Conservation (phyloP, 2,329 filamentous ascomycete species). For the Calonectria ilicicola region DNA sequence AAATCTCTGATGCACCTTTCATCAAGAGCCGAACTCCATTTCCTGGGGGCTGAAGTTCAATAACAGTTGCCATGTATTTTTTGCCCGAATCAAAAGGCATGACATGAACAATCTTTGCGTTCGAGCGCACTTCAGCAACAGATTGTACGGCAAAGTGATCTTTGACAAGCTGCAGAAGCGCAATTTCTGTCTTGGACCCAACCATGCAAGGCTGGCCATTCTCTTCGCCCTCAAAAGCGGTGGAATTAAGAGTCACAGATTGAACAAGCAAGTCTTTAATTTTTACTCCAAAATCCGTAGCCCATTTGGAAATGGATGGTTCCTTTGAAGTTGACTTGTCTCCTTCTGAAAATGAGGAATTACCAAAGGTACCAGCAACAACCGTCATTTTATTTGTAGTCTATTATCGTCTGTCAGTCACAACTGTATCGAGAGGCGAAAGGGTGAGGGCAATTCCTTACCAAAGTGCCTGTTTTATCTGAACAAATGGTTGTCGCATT, state of each 20-base stretch:
- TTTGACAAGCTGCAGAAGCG: slow-evolving; percentile 60
- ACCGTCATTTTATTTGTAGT: slow-evolving; percentile 46
- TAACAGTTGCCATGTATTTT: slow-evolving; percentile 67
- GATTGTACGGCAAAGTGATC: slow-evolving; percentile 61
- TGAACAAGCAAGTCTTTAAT: slow-evolving; percentile 53
- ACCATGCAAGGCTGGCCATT: slow-evolving; percentile 57
- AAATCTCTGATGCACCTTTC: slow-evolving; percentile 68
- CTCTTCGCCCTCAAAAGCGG: slow-evolving; percentile 65
- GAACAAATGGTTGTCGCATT: slow-evolving; percentile 81
- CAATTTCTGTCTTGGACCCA: slow-evolving; percentile 67
- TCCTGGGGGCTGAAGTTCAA: slow-evolving; percentile 52
- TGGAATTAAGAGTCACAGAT: slow-evolving; percentile 66
- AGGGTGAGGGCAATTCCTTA: background rate
- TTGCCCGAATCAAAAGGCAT: slow-evolving; percentile 65
- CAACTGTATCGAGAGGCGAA: background rate
- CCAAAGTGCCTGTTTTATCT: slow-evolving; percentile 58
- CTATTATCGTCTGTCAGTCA: slow-evolving; percentile 42
- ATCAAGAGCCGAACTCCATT: slow-evolving; percentile 58
- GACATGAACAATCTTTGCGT: slow-evolving; percentile 58
- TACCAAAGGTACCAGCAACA: slow-evolving; percentile 35
- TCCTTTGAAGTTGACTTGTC: background rate
- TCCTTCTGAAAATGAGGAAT: slow-evolving; percentile 29
- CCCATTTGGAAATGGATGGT: slow-evolving; percentile 5
- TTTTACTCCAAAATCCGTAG: slow-evolving; percentile 26
- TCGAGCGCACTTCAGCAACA: slow-evolving; percentile 57